Base-by-base conservation (phyloP, 768 basidiomycete species). In the Termitomyces bulborhizus region DNA sequence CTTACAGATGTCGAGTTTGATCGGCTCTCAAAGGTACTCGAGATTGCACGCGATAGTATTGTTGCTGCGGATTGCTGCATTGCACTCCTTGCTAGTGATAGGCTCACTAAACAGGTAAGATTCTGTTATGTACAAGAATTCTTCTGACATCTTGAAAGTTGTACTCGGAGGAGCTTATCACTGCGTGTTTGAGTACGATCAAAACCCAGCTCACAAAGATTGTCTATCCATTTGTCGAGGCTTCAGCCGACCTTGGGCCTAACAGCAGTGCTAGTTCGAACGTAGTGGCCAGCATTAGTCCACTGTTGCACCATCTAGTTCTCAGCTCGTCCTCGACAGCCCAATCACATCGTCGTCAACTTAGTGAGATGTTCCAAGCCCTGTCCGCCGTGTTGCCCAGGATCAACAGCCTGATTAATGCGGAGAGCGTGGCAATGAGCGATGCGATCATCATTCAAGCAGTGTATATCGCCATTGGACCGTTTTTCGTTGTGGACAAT, bases 131-230 rank as follows among this genome's bases (percentile, higher is more conserved):
- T 3, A 1, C 9, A 32, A 12, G 15, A 18, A n/a, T 36, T 18
- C n/a, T 34, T 15, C 6, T 46, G 6, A 27, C 54, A 34, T 21
- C 32, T 44, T 39, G 11, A 27, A 63, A 95, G 89, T 73, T 98
- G 8, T 96, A 96, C 68, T 97, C 96, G 0, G 93, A 98, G 67
- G 97, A 99, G 66, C 76, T 94, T 11, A 91, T 99, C 58, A 85
- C 85, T 0, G 74, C 80, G 0, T 92, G 93, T 70, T 75, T 98
- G 16, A 75, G 71, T 42, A 76, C 86, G 0, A 78, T 93, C 58
- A 94, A 95, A 66, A 88, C 87, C 58, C 86, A 87, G 55, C 80
- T 97, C 31, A 82, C 82, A 1, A 82, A 83, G 64, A 76, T 91
- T 45, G 76, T 98, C 12, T 95, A 91, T 64, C 93, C 91, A 0